Evolutionary conservation across 495 filamentous ascomycete species (phyloP).

Genomic region (Ascodesmis nigricans): DNA sequence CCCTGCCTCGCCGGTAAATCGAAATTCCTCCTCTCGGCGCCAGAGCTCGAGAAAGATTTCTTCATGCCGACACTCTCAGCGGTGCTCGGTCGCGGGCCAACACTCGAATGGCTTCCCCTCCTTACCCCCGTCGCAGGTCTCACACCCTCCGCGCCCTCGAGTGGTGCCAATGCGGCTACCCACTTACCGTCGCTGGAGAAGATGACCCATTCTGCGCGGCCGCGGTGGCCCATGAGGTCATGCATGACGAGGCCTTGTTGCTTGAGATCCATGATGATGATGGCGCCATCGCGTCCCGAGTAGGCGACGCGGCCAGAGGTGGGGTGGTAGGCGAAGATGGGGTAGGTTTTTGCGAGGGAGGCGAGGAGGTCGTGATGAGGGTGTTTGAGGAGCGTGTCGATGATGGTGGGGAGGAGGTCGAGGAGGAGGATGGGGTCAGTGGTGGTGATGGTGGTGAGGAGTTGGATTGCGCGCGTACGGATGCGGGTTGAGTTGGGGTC

Average conservation of each 20-base stretch:
- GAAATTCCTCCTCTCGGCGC: too few relatives aligned
- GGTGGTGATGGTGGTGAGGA: slow-evolving; percentile 7
- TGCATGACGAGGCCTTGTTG: slow-evolving; percentile 4
- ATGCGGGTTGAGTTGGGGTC: slow-evolving; percentile 6
- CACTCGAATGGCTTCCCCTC: too few relatives aligned
- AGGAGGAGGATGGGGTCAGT: slow-evolving; percentile 8
- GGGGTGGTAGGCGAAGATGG: slow-evolving; percentile 16
- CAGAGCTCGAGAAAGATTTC: too few relatives aligned
- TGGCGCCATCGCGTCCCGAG: slow-evolving; percentile 4
- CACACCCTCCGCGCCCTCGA: slow-evolving; percentile 8
- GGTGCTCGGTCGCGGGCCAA: too few relatives aligned
- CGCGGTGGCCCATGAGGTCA: slow-evolving; percentile 10
- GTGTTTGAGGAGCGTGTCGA: slow-evolving; percentile 14
- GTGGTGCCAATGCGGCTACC: slow-evolving; percentile 12
- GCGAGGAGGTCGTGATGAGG: slow-evolving; percentile 17
- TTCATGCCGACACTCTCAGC: too few relatives aligned
- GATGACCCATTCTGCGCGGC: slow-evolving; percentile 6
- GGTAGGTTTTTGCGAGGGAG: slow-evolving; percentile 13
- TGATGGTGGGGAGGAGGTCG: slow-evolving; percentile 6
- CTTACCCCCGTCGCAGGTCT: too few relatives aligned
- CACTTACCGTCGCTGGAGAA: slow-evolving; percentile 13
- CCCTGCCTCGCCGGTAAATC: too few relatives aligned
- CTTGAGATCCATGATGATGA: slow-evolving; percentile 18
- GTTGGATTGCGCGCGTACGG: slow-evolving; percentile 11
- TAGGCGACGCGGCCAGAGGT: slow-evolving; percentile 17